phyloP scores from a whole-genome alignment of 2,329 filamentous ascomycete species.

The Fusarium pseudocircinatum region DNA sequence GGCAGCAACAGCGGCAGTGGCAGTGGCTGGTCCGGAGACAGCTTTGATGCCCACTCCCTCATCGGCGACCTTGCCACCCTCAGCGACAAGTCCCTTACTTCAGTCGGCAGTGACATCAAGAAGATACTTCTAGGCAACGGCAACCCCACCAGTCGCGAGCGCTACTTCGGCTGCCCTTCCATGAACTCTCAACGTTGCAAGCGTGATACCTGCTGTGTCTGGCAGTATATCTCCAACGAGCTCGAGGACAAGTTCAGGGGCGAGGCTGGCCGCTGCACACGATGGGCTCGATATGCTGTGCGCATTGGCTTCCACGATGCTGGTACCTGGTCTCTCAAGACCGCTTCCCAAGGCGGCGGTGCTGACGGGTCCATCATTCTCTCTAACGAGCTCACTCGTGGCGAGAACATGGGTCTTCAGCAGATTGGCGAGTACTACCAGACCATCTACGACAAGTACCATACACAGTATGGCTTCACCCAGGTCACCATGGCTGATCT shows the following conservation, averaged over 20 bases:
- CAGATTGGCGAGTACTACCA: slow-evolving; percentile 54
- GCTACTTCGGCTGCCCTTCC: slow-evolving; percentile 38
- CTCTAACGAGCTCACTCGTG: slow-evolving; percentile 48
- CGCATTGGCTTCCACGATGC: slow-evolving; percentile 61
- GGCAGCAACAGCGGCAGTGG: not conserved
- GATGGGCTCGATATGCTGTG: slow-evolving; percentile 55
- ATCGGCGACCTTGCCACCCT: slow-evolving; percentile 53
- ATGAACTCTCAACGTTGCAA: slow-evolving; percentile 43
- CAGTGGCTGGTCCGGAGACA: slow-evolving; percentile 19
- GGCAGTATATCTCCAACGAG: slow-evolving; percentile 55
- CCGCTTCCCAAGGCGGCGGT: slow-evolving; percentile 50
- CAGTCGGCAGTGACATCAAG: slow-evolving; percentile 51
- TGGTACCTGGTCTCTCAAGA: slow-evolving; percentile 53
- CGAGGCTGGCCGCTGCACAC: slow-evolving; percentile 53
- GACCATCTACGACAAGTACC: slow-evolving; percentile 54
- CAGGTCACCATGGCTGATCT: slow-evolving; percentile 63
- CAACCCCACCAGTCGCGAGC: slow-evolving; percentile 40
- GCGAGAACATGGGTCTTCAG: slow-evolving; percentile 59
- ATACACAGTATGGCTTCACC: slow-evolving; percentile 43
- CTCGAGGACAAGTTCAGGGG: slow-evolving; percentile 51
- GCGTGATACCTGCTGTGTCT: slow-evolving; percentile 56
- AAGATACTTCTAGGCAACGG: slow-evolving; percentile 48
- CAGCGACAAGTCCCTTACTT: slow-evolving; percentile 44
- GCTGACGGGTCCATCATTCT: slow-evolving; percentile 59
- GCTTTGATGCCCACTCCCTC: slow-evolving; percentile 39